Conservation (phyloP, 352 stramenopile genomes). For the Globisporangium rhizosaccharum region DNA sequence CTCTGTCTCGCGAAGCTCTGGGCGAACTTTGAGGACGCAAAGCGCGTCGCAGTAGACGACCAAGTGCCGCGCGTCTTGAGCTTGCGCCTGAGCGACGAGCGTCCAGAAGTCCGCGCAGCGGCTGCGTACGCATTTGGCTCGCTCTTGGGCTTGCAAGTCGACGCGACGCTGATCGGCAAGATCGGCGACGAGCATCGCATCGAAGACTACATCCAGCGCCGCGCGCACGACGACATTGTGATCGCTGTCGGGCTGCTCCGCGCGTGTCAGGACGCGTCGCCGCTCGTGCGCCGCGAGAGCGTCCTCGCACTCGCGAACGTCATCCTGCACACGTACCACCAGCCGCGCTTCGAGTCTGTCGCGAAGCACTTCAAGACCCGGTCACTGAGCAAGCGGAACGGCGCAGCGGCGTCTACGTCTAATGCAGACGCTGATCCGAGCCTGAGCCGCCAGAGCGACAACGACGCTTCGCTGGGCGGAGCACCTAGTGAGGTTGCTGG, state of each 20-base stretch:
- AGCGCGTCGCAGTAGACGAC: slow-evolving; percentile 81
- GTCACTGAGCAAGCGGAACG: slow-evolving; percentile 13
- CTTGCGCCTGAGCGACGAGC: slow-evolving; percentile 75
- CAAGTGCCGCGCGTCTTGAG: slow-evolving; percentile 84
- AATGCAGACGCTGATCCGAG: not conserved
- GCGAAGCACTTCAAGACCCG: slow-evolving; percentile 77
- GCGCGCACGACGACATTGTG: slow-evolving; percentile 60
- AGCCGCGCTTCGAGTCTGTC: slow-evolving; percentile 78
- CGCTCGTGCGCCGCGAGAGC: slow-evolving; percentile 78
- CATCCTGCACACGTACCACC: slow-evolving; percentile 84
- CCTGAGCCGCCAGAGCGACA: not conserved
- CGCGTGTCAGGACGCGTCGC: slow-evolving; percentile 74
- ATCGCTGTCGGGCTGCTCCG: slow-evolving; percentile 63
- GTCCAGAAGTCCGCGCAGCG: slow-evolving; percentile 88
- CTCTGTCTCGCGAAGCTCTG: slow-evolving; percentile 94
- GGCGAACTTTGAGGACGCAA: slow-evolving; percentile 88
- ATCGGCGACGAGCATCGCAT: slow-evolving; percentile 40
- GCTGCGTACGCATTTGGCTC: slow-evolving; percentile 92
- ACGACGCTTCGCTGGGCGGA: not conserved
- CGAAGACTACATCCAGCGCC: slow-evolving; percentile 55
- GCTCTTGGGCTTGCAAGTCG: slow-evolving; percentile 84
- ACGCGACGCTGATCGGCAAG: slow-evolving; percentile 43
- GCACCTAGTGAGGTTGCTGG: not conserved
- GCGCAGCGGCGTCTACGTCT: not conserved
- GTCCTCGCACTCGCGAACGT: slow-evolving; percentile 81